Evolutionary conservation across 306 rosid genomes (phyloP).

Genomic region (Mimosa pudica): DNA sequence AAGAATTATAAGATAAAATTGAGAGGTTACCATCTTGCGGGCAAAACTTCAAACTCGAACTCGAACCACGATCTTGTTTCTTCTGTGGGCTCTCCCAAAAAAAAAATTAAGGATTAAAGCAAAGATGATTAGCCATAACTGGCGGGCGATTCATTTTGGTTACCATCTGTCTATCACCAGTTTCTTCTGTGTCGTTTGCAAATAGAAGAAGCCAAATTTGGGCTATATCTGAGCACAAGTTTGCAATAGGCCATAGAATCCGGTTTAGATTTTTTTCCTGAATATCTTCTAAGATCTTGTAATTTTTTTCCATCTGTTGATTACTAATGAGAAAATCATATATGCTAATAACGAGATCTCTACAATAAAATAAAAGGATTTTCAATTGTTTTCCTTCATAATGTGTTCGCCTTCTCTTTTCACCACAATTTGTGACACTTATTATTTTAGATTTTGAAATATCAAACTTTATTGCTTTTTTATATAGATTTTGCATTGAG

Average conservation of each 20-base stretch:
- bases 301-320: neutral
- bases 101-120: neutral
- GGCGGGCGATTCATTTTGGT: neutral
- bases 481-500: too few species aligned
- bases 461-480: neutral
- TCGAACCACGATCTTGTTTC: too few species aligned
- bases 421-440: neutral
- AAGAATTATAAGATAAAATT: too few species aligned
- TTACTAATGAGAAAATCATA: neutral
- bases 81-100: too few species aligned
- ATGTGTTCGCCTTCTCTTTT: neutral
- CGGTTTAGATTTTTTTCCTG: neutral
- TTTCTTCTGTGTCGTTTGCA: neutral
- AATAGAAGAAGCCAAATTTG: neutral
- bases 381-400: neutral
- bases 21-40: too few species aligned
- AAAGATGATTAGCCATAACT: neutral
- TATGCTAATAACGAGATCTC: neutral
- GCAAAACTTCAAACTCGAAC: too few species aligned
- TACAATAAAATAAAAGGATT: neutral
- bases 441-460: too few species aligned
- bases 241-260: neutral
- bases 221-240: conserved; percentile 5
- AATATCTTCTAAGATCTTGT: neutral
- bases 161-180: conserved; percentile 5